Percentiles rank a stretch among this genome's conserved stretches.
Evolutionary conservation across 1,139 yeast species (phyloP).

Genomic region (Sugiyamaella xylanicola): DNA sequence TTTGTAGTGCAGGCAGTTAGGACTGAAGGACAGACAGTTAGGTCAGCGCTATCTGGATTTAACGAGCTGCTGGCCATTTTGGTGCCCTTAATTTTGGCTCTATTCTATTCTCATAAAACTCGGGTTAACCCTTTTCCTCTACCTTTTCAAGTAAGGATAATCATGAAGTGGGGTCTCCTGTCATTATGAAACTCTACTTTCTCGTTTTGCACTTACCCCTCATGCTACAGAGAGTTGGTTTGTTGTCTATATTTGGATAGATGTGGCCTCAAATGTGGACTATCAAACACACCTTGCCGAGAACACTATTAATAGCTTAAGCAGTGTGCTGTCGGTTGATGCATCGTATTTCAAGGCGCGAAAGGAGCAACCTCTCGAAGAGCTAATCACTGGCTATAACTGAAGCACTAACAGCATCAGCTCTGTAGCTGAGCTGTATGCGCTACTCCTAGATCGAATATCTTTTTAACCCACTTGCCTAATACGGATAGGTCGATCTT

Average conservation of each 20-base stretch:
- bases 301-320: neutral
- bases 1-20: no score
- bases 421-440: no score
- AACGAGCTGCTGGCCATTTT: no score
- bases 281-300: neutral
- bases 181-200: neutral
- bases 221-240: neutral
- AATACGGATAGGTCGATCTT: neutral
- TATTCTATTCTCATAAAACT: no score
- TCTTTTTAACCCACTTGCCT: neutral
- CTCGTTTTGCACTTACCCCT: neutral
- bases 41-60: no score
- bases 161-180: neutral
- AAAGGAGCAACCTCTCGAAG: neutral
- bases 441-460: neutral
- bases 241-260: neutral
- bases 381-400: neutral
- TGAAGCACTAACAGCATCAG: neutral
- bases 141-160: no score
- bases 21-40: no score
- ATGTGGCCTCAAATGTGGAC: neutral
- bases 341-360: neutral
- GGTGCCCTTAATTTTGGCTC: no score
- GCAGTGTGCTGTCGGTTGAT: no score
- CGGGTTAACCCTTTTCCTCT: no score